A percentile compares a stretch with the other conserved stretches of the same genome.
These are phyloP conservation scores for Drechslerella dactyloides DNA, from an alignment of 2,329 filamentous ascomycete species.

Conservation along the genomic window DNA sequence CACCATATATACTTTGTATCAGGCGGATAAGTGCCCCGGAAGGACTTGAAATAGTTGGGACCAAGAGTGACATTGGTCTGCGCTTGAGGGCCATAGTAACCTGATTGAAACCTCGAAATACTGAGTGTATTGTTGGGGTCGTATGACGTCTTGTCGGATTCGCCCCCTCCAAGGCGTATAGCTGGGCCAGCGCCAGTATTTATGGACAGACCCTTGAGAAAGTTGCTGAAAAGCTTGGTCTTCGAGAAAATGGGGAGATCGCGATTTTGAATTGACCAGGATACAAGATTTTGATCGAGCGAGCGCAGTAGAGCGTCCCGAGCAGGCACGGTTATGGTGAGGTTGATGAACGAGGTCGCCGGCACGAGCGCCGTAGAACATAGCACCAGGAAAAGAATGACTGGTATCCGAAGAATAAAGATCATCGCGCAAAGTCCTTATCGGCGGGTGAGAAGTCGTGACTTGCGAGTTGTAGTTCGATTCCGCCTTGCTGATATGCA, in stretches of 20 bases:
- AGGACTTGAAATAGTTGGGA: constrained; percentile 37
- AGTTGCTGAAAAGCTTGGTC: constrained; percentile 13
- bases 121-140: constrained; percentile 22
- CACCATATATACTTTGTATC: constrained; percentile 40
- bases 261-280: constrained; percentile 39
- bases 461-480: too few relatives aligned
- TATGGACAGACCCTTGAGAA: constrained; percentile 19
- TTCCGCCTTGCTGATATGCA: too few relatives aligned
- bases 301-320: constrained; percentile 20
- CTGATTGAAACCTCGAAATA: constrained; percentile 21
- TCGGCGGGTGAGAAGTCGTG: too few relatives aligned
- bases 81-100: constrained; percentile 35
- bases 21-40: constrained; percentile 21
- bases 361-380: neutral
- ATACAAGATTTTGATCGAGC: constrained; percentile 32
- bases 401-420: too few relatives aligned
- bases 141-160: constrained; percentile 40
- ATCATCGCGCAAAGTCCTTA: too few relatives aligned
- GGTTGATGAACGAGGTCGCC: constrained; percentile 3
- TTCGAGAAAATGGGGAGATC: constrained; percentile 36
- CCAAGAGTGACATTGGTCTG: constrained; percentile 33
- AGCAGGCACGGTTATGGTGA: constrained; percentile 30
- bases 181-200: constrained; percentile 25
- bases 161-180: constrained; percentile 24
- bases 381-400: neutral